These are phyloP conservation scores for Paramecium pentaurelia DNA, from an alignment of 73 alveolate genomes.

Conservation along the genomic window DNA sequence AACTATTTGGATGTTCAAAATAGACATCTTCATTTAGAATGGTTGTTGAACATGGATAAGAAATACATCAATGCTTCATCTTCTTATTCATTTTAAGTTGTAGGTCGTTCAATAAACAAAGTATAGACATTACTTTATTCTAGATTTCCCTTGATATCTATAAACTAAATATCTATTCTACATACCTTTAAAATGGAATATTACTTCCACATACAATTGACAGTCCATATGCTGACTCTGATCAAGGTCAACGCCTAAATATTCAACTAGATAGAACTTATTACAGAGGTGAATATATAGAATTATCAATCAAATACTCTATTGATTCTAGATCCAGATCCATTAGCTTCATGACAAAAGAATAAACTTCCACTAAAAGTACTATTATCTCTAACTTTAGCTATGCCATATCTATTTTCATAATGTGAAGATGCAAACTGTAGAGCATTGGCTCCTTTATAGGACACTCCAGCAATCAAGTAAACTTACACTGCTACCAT, in stretches of 20 bases:
- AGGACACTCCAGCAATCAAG: slow-evolving; percentile 91
- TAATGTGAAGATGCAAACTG: slow-evolving; percentile 86
- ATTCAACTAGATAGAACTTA: background rate
- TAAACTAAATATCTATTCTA: background rate
- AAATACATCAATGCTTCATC: slow-evolving; percentile 26
- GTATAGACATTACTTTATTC: background rate
- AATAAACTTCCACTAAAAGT: slow-evolving; percentile 29
- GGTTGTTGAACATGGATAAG: slow-evolving; percentile 1
- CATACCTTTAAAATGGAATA: background rate
- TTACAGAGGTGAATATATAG: background rate
- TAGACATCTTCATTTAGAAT: slow-evolving; percentile 25
- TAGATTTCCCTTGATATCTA: slow-evolving; percentile 42
- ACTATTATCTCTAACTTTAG: background rate
- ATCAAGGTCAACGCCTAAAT: background rate
- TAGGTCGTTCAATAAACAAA: background rate
- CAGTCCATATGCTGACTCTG: slow-evolving; percentile 11
- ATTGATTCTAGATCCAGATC: background rate
- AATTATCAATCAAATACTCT: background rate
- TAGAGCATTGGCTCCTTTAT: slow-evolving; percentile 85
- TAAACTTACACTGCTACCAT: slow-evolving; percentile 75
- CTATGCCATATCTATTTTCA: slow-evolving; percentile 82
- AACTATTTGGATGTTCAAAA: background rate
- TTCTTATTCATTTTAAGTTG: background rate
- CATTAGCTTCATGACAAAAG: background rate
- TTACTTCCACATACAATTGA: background rate